A percentile compares a stretch with the other conserved stretches of the same genome.
These are phyloP conservation scores for Purpureocillium takamizusanense DNA, from an alignment of 2,329 filamentous ascomycete species.

Conservation along the genomic window DNA sequence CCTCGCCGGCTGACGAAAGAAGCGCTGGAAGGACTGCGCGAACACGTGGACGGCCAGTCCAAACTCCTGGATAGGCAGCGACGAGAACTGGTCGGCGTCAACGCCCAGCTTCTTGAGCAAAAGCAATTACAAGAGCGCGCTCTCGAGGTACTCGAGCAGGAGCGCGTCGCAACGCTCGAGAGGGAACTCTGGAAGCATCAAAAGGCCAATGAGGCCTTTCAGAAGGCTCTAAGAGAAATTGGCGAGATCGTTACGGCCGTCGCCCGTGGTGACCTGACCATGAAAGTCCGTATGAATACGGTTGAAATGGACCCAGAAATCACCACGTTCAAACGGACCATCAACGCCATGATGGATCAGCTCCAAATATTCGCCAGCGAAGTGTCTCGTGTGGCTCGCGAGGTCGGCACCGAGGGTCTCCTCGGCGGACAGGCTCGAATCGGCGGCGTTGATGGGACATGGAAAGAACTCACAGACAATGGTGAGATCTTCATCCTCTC, in stretches of 20 bases:
- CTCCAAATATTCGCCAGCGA: slow-evolving; percentile 94
- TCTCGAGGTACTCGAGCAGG: slow-evolving; percentile 72
- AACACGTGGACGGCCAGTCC: slow-evolving; percentile 89
- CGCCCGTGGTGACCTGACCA: slow-evolving; percentile 88
- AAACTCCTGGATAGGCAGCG: slow-evolving; percentile 84
- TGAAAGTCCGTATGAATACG: slow-evolving; percentile 91
- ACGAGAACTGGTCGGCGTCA: slow-evolving; percentile 76
- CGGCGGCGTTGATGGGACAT: slow-evolving; percentile 88
- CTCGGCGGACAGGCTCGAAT: slow-evolving; percentile 91
- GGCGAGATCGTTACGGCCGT: slow-evolving; percentile 96
- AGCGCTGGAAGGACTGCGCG: slow-evolving; percentile 75
- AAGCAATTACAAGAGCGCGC: slow-evolving; percentile 77
- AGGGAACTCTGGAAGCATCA: slow-evolving; percentile 94
- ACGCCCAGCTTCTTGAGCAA: slow-evolving; percentile 76
- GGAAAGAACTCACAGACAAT: slow-evolving; percentile 92
- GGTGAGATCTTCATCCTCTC: slow-evolving; percentile 33
- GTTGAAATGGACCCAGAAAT: slow-evolving; percentile 98
- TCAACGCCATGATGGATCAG: slow-evolving; percentile 99
- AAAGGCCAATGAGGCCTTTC: slow-evolving; percentile 96
- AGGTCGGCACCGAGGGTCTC: slow-evolving; percentile 92
- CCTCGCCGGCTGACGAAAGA: slow-evolving; percentile 60
- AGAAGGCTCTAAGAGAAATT: slow-evolving; percentile 92
- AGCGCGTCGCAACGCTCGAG: slow-evolving; percentile 83
- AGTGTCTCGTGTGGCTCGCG: slow-evolving; percentile 86
- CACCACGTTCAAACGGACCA: slow-evolving; percentile 93